Percentiles rank a stretch among this genome's conserved stretches.
Evolutionary conservation across 108 stramenopile species (phyloP).

Genomic region (Licmophora abbreviata): DNA sequence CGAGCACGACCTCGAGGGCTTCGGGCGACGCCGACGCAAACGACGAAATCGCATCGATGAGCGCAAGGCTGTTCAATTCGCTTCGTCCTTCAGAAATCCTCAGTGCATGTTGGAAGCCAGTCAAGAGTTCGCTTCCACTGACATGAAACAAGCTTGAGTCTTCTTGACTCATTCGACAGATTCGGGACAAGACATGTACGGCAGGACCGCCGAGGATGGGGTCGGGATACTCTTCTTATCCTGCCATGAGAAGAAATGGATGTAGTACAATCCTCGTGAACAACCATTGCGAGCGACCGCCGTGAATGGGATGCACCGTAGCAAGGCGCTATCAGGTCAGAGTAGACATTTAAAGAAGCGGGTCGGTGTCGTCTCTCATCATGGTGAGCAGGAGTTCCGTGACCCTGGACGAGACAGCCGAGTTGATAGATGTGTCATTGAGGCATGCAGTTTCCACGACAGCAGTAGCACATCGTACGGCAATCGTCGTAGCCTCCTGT

Average conservation of each 20-base stretch:
- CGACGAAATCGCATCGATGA: constrained; percentile 22
- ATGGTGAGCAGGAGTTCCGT: not conserved
- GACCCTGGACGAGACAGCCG: constrained; percentile 1
- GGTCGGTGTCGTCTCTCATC: constrained; percentile 7
- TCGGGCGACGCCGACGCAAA: constrained; percentile 19
- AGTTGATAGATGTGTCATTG: constrained; percentile 5
- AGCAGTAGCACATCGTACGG: constrained; percentile 16
- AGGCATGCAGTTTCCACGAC: constrained; percentile 6
- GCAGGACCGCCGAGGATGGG: constrained; percentile 23
- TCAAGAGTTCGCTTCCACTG: constrained; percentile 2
- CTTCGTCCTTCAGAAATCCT: constrained; percentile 6
- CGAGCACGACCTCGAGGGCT: constrained; percentile 12
- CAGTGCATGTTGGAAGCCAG: constrained; percentile 16
- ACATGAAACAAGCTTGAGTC: not conserved
- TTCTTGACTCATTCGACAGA: constrained; percentile 8
- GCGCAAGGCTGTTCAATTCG: constrained; percentile 18
- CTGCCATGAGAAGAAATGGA: constrained; percentile 16
- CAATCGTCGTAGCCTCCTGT: constrained; percentile 5
- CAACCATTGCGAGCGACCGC: constrained; percentile 14
- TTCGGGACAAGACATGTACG: constrained; percentile 9
- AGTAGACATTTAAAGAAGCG: constrained; percentile 17
- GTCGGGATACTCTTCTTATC: constrained; percentile 11
- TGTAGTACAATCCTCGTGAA: constrained; percentile 3
- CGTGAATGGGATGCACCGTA: constrained; percentile 11
- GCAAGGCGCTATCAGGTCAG: constrained; percentile 15